Evolutionary conservation across 371 early-diverging fungal species (phyloP).

Genomic region (Massospora cicadina): DNA sequence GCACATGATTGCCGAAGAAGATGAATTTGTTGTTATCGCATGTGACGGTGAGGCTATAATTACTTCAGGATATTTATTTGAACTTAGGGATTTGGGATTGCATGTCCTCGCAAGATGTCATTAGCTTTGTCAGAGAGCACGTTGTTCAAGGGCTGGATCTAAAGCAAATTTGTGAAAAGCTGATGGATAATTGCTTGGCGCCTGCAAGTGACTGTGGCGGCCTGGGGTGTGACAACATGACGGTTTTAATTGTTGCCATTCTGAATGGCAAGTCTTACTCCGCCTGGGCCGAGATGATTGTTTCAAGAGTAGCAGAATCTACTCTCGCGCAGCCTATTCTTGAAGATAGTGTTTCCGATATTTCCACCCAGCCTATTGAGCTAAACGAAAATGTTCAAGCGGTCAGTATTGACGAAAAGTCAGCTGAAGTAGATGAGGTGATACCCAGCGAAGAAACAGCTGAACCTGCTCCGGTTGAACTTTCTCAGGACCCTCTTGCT

Average conservation of each 20-base stretch:
- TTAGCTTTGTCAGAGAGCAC: constrained; percentile 50
- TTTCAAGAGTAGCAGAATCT: background rate
- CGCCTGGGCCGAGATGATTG: constrained; percentile 39
- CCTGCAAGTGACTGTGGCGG: constrained; percentile 58
- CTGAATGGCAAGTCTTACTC: constrained; percentile 49
- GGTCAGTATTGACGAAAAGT: background rate
- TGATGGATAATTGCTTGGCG: constrained; percentile 86
- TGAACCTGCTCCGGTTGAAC: background rate
- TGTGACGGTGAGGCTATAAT: constrained; percentile 63
- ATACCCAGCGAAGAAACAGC: background rate
- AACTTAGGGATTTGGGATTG: constrained; percentile 88
- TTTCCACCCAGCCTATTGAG: background rate
- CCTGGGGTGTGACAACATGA: constrained; percentile 98
- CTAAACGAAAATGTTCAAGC: background rate
- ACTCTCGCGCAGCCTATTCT: background rate
- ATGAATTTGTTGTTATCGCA: constrained; percentile 86
- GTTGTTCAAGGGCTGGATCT: constrained; percentile 35
- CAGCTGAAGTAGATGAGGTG: background rate
- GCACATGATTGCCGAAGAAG: constrained; percentile 36
- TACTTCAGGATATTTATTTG: background rate
- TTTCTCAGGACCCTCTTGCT: no score
- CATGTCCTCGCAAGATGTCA: constrained; percentile 73
- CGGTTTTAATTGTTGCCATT: constrained; percentile 75
- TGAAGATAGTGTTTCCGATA: background rate
- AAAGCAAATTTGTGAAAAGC: constrained; percentile 52